Percentiles rank a stretch among this genome's conserved stretches.
Conservation (phyloP, 2,329 filamentous ascomycete species). For the Aspergillus pseudoviridinutans region DNA sequence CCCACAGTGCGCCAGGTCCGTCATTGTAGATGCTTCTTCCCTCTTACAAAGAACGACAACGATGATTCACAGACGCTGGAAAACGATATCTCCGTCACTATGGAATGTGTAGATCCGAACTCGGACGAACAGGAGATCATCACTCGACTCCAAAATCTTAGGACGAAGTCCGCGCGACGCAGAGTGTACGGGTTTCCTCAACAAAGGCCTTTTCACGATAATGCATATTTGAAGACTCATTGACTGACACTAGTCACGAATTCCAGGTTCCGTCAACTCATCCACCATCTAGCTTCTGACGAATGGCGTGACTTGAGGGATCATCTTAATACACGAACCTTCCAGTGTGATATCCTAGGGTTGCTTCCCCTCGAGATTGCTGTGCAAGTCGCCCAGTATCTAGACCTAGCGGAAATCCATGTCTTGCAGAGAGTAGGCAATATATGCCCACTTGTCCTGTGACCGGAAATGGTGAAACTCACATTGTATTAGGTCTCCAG, state of each 20-base stretch:
- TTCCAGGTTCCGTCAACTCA: constrained; percentile 24
- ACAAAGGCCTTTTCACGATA: background rate
- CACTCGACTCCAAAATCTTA: constrained; percentile 1
- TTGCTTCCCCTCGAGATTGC: constrained; percentile 32
- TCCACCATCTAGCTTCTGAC: constrained; percentile 22
- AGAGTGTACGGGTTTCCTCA: constrained; percentile 2
- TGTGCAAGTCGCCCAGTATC: constrained; percentile 20
- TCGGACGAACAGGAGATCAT: constrained; percentile 1
- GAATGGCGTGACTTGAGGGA: constrained; percentile 31
- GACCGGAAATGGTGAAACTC: background rate
- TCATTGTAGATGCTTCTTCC: background rate
- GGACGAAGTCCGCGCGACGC: constrained; percentile 1
- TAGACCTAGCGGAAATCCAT: constrained; percentile 27
- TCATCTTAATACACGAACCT: constrained; percentile 15
- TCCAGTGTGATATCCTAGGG: constrained; percentile 32
- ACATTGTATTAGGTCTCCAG: constrained; percentile 28
- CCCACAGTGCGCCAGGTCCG: background rate
- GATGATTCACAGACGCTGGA: background rate
- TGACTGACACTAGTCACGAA: background rate
- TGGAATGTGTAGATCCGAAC: background rate
- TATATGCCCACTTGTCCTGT: background rate
- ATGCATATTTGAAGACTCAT: background rate
- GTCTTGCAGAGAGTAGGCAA: constrained; percentile 25
- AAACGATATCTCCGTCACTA: background rate
- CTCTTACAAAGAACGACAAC: background rate